These are phyloP conservation scores for Ramalina intermedia DNA, from an alignment of 495 filamentous ascomycete species.

Conservation along the genomic window DNA sequence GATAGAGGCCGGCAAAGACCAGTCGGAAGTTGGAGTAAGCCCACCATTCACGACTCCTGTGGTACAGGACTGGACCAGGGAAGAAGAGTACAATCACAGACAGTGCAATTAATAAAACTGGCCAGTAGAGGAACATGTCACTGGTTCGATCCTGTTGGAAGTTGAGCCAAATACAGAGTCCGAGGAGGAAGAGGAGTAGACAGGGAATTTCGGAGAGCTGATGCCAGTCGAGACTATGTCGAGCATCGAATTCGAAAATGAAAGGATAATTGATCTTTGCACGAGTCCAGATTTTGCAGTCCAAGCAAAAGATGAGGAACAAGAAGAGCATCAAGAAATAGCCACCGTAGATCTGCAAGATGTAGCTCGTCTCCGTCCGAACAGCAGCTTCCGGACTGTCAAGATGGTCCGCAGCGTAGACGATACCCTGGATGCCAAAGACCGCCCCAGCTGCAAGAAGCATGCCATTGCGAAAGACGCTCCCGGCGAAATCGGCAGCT, in stretches of 20 bases:
- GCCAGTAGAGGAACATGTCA: slow-evolving; percentile 71
- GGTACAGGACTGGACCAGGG: slow-evolving; percentile 58
- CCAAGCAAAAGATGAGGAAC: slow-evolving; percentile 60
- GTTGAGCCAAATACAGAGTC: slow-evolving; percentile 74
- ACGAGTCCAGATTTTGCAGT: slow-evolving; percentile 64
- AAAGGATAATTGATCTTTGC: slow-evolving; percentile 91
- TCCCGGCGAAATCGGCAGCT: slow-evolving; percentile 53
- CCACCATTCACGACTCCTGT: slow-evolving; percentile 68
- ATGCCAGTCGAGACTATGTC: slow-evolving; percentile 76
- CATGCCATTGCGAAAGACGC: slow-evolving; percentile 68
- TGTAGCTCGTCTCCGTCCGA: slow-evolving; percentile 48
- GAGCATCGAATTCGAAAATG: slow-evolving; percentile 87
- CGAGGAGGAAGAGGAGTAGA: slow-evolving; percentile 62
- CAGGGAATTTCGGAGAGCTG: slow-evolving; percentile 74
- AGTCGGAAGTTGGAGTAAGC: slow-evolving; percentile 74
- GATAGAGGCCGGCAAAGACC: slow-evolving; percentile 70
- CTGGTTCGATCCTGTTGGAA: slow-evolving; percentile 51
- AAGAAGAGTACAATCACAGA: slow-evolving; percentile 55
- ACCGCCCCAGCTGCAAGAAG: slow-evolving; percentile 58
- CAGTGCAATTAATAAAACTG: slow-evolving; percentile 62
- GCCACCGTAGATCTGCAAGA: slow-evolving; percentile 74
- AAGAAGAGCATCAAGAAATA: slow-evolving; percentile 67
- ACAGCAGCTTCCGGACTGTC: slow-evolving; percentile 30
- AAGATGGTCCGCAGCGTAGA: slow-evolving; percentile 46
- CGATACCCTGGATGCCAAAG: slow-evolving; percentile 59